Base-by-base conservation (phyloP, 768 basidiomycete species). In the Agaricus blazei region DNA sequence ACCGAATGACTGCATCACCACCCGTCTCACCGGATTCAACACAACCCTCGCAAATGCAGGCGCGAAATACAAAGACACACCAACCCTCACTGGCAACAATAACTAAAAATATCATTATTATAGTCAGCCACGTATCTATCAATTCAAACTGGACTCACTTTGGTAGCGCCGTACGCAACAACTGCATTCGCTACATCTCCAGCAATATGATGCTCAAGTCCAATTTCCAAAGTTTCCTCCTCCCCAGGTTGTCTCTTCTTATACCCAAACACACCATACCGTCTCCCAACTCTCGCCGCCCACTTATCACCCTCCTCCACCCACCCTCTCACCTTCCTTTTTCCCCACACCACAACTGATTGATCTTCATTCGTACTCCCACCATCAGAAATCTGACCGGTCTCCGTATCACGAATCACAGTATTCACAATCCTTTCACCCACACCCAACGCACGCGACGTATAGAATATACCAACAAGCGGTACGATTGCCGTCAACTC, bases 401-500 rank as follows among this genome's bases (percentile, higher is more conserved):
- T 50, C 28, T 45, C 52, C 12, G 57, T 54, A 24, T 67, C 67
- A 28, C 61, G 57, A 37, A 61, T 50, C 0, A 82, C 63, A 24
- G 70, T 65, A 23, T 70, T 65, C 27, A 93, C 81, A 55, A 91
- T 67, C 38, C 68, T 71, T 51, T 88, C 84, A 0, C 94, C 93
- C 24, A 90, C 67, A 2, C 87, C 88, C 1, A 90, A 61, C 4
- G 78, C 66, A 34, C 86, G 75, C 8, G 90, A 83, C 0, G 75
- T 74, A 64, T 83, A 91, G 67, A 93, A 96, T 38, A 90, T 65
- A 36, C 83, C 80, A 3, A 87, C 78, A 28, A 94, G 76, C 2
- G 93, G 91, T 0, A 83, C 75, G 49, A 94, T 64, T 0, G 93
- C 92, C 0, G 92, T 93, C 9, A 91, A 59, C 65, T 97, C 93